Base-by-base conservation (phyloP, 2,329 filamentous ascomycete genomes). In the Pochonia chlamydosporia region DNA sequence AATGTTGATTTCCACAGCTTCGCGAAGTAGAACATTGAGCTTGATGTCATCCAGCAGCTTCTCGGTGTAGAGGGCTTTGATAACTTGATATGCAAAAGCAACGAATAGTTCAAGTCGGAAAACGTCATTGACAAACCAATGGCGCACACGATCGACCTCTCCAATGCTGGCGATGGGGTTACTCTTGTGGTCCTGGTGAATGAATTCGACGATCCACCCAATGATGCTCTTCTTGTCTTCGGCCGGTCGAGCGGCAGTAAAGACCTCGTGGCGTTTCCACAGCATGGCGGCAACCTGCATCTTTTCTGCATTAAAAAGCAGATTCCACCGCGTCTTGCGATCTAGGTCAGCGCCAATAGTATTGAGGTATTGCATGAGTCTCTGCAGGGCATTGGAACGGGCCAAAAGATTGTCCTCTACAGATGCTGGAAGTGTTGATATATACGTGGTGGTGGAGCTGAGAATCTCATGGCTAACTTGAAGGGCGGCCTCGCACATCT, bases 281-380 rank as follows among this genome's bases (percentile, higher is more conserved):
- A 97, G 75, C 40, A 82, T 75, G 50, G 79, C 77, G 16, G 89
- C 89, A 30, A 90, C 87, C 37, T 85, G 82, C 69, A 97, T 78
- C 66, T 91, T 96, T 64, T 99, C 93, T 0, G 92, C 92, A 59
- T 92, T 84, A 74, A 84, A 87, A n/a, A 99, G 71, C 26, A 99
- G 68, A 52, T 78, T 76, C 90, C 91, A 97, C 55, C 83, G 82
- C 1, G 84, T 84, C 21, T 70, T 70, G 35, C 81, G 79, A 53
- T 86, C 81, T 5, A 97, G 64, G 3, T 80, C 71, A 23, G 82
- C 74, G 50, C 82, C 83, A 26, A 84, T 82, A 5, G 76, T 75
- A 52, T 78, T 76, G 11, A 97, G 69, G 55, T 93, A 82, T 3
- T 74, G 70, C 46, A 89, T 87, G 44, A 99, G 75, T 47, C 87